Percentiles rank a stretch among this genome's conserved stretches.
Evolutionary conservation across 805 yeast species (phyloP).

Genomic region (Tanozyma kutaoensis): DNA sequence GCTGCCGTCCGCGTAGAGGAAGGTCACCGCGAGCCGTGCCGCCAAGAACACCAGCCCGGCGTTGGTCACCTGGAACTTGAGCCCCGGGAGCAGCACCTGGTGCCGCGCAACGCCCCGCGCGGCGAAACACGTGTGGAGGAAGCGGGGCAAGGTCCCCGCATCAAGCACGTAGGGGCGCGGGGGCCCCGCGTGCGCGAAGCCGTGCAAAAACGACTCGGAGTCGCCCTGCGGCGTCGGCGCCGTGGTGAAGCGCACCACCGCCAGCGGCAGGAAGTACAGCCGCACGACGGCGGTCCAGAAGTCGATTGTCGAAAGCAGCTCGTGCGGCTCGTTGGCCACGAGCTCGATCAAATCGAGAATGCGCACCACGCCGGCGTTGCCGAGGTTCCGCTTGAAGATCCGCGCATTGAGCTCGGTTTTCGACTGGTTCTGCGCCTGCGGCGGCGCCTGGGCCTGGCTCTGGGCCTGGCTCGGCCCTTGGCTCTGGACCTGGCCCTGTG

Average conservation of each 20-base stretch:
- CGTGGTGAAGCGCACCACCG: conserved; percentile 15
- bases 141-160: conserved; percentile 50
- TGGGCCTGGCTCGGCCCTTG: conserved; percentile 7
- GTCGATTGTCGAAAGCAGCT: conserved; percentile 13
- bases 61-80: conserved; percentile 25
- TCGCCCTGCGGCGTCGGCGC: conserved; percentile 5
- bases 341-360: conserved; percentile 26
- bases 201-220: not conserved
- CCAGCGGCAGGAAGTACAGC: conserved; percentile 17
- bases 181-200: not conserved
- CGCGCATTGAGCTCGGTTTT: conserved; percentile 15
- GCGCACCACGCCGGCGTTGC: conserved; percentile 28
- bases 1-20: conserved; percentile 56
- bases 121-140: conserved; percentile 35
- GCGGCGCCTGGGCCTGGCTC: conserved; percentile 8
- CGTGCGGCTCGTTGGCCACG: conserved; percentile 18
- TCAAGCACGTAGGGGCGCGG: conserved; percentile 46
- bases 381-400: conserved; percentile 24
- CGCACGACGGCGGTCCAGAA: conserved; percentile 25
- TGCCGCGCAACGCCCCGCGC: conserved; percentile 23
- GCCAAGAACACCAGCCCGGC: conserved; percentile 24
- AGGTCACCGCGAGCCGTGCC: conserved; percentile 13
- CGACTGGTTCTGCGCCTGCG: too few species aligned
- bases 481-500: conserved; percentile 8
- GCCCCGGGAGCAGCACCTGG: conserved; percentile 18